Conservation (phyloP, 2,329 filamentous ascomycete species). For the Zymoseptoria passerinii region DNA sequence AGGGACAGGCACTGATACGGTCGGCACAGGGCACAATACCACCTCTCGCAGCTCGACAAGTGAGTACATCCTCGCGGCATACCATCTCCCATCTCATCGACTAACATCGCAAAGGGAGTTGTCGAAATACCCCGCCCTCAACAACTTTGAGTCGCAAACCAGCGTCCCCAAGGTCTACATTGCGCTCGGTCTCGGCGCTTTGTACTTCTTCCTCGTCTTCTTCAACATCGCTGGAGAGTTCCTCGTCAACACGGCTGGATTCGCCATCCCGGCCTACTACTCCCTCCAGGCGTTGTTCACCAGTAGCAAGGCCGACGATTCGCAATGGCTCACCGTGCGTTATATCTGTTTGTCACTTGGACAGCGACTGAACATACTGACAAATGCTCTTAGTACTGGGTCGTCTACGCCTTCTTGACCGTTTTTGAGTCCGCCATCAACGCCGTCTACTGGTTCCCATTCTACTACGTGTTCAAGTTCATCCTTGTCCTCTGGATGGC, state of each 20-base stretch:
- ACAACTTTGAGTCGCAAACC: constrained; percentile 79
- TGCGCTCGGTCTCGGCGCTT: constrained; percentile 63
- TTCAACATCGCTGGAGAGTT: constrained; percentile 88
- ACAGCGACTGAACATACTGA: constrained; percentile 7
- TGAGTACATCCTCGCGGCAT: constrained; percentile 49
- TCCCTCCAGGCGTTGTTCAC: constrained; percentile 71
- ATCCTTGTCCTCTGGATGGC: constrained; percentile 95
- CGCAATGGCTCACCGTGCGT: constrained; percentile 61
- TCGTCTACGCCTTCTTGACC: constrained; percentile 74
- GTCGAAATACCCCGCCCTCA: constrained; percentile 74
- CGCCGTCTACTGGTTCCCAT: constrained; percentile 89
- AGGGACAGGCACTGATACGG: constrained; percentile 8
- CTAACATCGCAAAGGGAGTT: constrained; percentile 47
- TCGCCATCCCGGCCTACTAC: constrained; percentile 77
- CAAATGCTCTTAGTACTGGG: constrained; percentile 59
- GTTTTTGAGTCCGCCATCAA: constrained; percentile 74
- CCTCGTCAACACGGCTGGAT: constrained; percentile 78
- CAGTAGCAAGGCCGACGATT: constrained; percentile 64
- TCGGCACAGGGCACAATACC: constrained; percentile 37
- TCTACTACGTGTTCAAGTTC: constrained; percentile 99
- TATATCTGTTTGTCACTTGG: neutral
- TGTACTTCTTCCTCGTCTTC: constrained; percentile 87
- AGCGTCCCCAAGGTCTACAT: constrained; percentile 79
- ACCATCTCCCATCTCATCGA: neutral
- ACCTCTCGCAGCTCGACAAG: constrained; percentile 71